Conservation (phyloP, 495 filamentous ascomycete species). For the Penicillium antarcticum region DNA sequence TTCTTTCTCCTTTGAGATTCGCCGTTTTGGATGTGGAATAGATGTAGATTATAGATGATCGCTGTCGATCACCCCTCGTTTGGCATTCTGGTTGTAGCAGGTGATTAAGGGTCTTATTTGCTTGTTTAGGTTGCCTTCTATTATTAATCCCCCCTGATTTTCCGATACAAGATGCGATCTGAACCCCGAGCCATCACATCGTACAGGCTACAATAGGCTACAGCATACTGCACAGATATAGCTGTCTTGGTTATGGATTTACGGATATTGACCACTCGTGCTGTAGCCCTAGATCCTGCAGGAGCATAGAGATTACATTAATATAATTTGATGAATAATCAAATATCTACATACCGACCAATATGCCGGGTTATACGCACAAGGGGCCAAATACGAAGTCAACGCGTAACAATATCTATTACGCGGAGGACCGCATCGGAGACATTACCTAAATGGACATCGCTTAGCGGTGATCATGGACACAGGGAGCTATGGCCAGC, state of each 20-base stretch:
- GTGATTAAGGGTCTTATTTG: constrained; percentile 1
- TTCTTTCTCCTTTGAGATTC: background rate
- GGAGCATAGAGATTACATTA: background rate
- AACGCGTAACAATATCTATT: background rate
- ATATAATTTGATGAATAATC: background rate
- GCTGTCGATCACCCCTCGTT: constrained; percentile 6
- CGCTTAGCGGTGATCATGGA: constrained; percentile 11
- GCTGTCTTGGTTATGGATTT: background rate
- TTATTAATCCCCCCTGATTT: constrained; percentile 3
- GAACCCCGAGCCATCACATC: too few relatives aligned
- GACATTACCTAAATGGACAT: constrained; percentile 17
- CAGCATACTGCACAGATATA: background rate
- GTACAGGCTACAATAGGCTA: background rate
- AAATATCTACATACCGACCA: constrained; percentile 1
- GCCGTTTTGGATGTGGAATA: background rate
- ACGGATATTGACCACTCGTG: background rate
- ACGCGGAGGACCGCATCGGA: constrained; percentile 14
- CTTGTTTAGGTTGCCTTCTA: background rate
- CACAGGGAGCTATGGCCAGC: constrained; percentile 31
- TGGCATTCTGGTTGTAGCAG: background rate
- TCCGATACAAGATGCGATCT: background rate
- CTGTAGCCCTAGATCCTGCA: background rate
- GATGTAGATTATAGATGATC: background rate
- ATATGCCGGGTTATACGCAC: background rate
- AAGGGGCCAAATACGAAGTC: constrained; percentile 1